Evolutionary conservation across 805 yeast genomes (phyloP).

Genomic region (Metschnikowia santaceciliae): DNA sequence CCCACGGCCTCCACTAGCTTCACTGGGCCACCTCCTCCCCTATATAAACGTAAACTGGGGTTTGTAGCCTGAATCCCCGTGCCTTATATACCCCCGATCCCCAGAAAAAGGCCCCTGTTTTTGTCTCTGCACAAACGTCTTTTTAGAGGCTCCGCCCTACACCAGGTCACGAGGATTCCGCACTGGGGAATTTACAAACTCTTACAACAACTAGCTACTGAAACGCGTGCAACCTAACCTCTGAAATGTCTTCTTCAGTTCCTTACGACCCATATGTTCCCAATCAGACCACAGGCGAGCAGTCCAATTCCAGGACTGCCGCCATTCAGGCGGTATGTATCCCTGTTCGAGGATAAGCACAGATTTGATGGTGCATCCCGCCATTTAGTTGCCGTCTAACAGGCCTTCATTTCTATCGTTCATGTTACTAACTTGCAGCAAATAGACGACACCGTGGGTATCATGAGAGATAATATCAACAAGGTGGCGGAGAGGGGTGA

Average conservation of each 20-base stretch:
- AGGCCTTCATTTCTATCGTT: background rate
- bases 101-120: background rate
- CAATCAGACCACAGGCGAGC: constrained; percentile 50
- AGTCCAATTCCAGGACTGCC: constrained; percentile 60
- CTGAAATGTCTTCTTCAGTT: constrained; percentile 64
- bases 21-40: background rate
- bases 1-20: background rate
- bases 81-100: background rate
- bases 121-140: background rate
- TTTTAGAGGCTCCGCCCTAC: background rate
- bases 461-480: constrained; percentile 95
- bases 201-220: background rate
- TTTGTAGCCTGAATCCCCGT: background rate
- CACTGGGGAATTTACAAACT: constrained; percentile 5
- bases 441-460: constrained; percentile 93
- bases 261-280: constrained; percentile 88
- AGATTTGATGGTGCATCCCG: background rate
- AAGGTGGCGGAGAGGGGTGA: constrained; percentile 95
- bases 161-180: constrained; percentile 9
- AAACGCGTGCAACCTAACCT: background rate
- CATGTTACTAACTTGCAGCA: constrained; percentile 45
- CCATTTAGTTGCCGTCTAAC: background rate
- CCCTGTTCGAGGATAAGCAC: background rate
- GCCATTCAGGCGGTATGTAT: constrained; percentile 74
- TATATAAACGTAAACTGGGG: background rate